Base-by-base conservation (phyloP, 805 yeast genomes). In the Saccharomycopsis javanensis region DNA sequence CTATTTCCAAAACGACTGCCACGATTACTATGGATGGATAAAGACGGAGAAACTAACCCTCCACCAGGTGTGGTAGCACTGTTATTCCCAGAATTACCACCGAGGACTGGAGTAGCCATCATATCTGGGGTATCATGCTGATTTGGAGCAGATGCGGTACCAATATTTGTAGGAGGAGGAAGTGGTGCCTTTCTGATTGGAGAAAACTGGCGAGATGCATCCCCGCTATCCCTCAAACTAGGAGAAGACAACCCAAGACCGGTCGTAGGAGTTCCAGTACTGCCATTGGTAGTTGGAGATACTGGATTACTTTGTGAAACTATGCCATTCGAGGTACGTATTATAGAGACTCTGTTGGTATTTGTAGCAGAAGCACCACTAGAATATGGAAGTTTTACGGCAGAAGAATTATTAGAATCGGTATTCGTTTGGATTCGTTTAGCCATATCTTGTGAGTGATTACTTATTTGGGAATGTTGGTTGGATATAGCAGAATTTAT, bases 141-240 rank as follows among this genome's bases (percentile, higher is more conserved):
- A 42, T 42, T 42, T 5, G 57, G 16, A 4, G 23, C 20, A 7
- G 52, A 18, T 25, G 20, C 5, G 6, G 15, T 11, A 34, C 13
- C 3, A 42, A 2, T 20, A n/a, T 38, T 34, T 2, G 45, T 28
- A 46, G 38, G 46, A 25, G 57, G 90, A 0, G 89, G 89, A 55
- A 77, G 77, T 1, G 91, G 91, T 0, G 89, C 87, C 64, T 74
- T 82, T 69, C 89, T 75, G n/a, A 89, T 88, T 0, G 89, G 83
- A 18, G 75, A 69, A 65, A 83, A 84, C 35, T 74, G 67, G 7
- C 67, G 63, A 51, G 58, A 64, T 33, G 63, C 62, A 54, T 50
- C 11, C 4, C 28, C 28, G 15, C 28, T 42, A 7, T 42, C 48
- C 25, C 48, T 45, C 51, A 50, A 69, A 46, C 27, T 28, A 8